Percentiles rank a stretch among this genome's conserved stretches.
phyloP scores from a whole-genome alignment of 768 basidiomycete species.

The Daedalea quercina region DNA sequence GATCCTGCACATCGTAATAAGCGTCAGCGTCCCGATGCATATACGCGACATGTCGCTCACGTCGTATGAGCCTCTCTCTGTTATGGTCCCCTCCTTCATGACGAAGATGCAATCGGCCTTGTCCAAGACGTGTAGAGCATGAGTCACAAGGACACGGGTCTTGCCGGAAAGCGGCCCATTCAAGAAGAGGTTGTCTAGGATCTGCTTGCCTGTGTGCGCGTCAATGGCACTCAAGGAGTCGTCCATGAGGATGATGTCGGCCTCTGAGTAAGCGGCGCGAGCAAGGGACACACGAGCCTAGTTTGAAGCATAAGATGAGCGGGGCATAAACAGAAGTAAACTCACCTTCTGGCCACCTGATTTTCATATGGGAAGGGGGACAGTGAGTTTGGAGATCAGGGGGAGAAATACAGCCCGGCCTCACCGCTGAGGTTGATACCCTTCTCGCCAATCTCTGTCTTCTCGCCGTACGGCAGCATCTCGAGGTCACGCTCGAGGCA shows the following conservation, averaged over 20 bases:
- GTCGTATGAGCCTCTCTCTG: slow-evolving; percentile 36
- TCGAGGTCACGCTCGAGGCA: slow-evolving; percentile 65
- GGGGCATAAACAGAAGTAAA: background rate
- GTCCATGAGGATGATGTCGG: slow-evolving; percentile 73
- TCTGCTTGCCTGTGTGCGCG: slow-evolving; percentile 63
- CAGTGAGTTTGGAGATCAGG: too few relatives aligned
- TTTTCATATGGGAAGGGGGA: too few relatives aligned
- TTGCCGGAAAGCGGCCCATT: slow-evolving; percentile 33
- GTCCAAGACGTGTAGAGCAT: slow-evolving; percentile 84
- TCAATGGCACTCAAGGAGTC: slow-evolving; percentile 81
- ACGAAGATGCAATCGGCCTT: slow-evolving; percentile 75
- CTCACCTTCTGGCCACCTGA: slow-evolving; percentile 30
- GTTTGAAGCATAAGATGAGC: background rate
- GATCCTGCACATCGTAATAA: slow-evolving; percentile 20
- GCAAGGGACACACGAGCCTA: slow-evolving; percentile 74
- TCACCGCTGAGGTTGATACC: slow-evolving; percentile 63
- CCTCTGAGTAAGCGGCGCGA: slow-evolving; percentile 65
- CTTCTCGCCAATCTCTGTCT: slow-evolving; percentile 71
- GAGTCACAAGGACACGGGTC: slow-evolving; percentile 84
- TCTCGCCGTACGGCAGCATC: slow-evolving; percentile 62
- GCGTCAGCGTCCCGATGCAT: too few relatives aligned
- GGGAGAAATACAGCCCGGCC: too few relatives aligned
- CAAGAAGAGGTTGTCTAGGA: slow-evolving; percentile 30
- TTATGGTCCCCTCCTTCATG: slow-evolving; percentile 51
- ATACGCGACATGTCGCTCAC: slow-evolving; percentile 14